Evolutionary conservation across 768 basidiomycete genomes (phyloP).

Genomic region (Kwoniella newhampshirensis): DNA sequence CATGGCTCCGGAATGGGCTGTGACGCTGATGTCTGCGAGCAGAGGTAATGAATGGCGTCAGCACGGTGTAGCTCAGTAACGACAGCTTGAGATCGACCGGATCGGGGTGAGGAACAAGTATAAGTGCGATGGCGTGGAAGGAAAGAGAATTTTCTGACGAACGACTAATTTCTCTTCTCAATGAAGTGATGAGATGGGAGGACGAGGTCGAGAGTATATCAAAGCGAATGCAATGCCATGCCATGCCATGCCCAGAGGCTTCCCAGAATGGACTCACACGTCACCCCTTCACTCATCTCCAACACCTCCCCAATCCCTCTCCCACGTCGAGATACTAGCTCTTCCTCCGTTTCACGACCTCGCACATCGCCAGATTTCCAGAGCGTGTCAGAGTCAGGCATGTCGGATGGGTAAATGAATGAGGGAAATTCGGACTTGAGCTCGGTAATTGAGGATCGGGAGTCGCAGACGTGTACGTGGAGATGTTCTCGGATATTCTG

Average conservation of each 20-base stretch:
- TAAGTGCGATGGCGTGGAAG: neutral
- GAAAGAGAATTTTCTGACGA: too few species aligned
- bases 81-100: neutral
- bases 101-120: neutral
- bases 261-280: slow-evolving; percentile 23
- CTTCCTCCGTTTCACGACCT: slow-evolving; percentile 31
- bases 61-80: neutral
- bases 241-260: too few species aligned
- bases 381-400: slow-evolving; percentile 17
- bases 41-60: too few species aligned
- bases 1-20: slow-evolving; percentile 32
- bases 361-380: slow-evolving; percentile 21
- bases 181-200: too few species aligned
- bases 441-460: slow-evolving; percentile 3
- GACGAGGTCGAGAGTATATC: too few species aligned
- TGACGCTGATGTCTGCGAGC: slow-evolving; percentile 31
- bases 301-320: slow-evolving; percentile 23
- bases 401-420: slow-evolving; percentile 19
- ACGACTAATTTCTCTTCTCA: too few species aligned
- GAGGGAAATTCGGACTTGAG: slow-evolving; percentile 23
- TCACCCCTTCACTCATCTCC: slow-evolving; percentile 13
- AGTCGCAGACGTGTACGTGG: slow-evolving; percentile 31
- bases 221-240: too few species aligned
- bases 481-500: slow-evolving; percentile 38
- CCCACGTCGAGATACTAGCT: slow-evolving; percentile 23